These are phyloP conservation scores for Populus hybrid DNA, from an alignment of 441 rosid species.

Conservation along the genomic window DNA sequence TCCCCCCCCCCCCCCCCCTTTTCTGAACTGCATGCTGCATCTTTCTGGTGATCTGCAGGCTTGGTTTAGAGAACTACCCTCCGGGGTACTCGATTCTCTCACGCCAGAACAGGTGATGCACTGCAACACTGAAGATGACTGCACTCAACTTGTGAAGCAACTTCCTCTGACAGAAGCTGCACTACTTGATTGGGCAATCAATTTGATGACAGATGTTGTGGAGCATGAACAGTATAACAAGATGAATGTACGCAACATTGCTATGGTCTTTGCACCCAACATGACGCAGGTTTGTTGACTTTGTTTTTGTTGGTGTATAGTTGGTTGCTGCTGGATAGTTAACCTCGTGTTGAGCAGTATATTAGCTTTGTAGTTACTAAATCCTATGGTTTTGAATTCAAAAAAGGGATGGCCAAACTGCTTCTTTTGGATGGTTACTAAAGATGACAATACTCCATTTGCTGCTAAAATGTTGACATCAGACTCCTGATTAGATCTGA, in stretches of 20 bases:
- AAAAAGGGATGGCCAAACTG: neutral
- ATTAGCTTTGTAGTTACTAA: neutral
- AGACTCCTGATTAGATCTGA: neutral
- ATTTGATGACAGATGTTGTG: conserved; percentile 72
- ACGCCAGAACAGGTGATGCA: conserved; percentile 63
- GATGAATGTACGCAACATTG: conserved; percentile 69
- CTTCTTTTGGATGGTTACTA: neutral
- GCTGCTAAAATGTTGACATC: neutral
- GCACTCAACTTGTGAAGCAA: conserved; percentile 46
- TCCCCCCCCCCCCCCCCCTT: neutral
- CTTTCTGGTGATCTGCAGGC: conserved; percentile 34
- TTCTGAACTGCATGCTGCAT: conserved; percentile 1
- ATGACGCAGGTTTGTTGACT: conserved; percentile 62
- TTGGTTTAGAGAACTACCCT: conserved; percentile 71
- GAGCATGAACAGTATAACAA: conserved; percentile 56
- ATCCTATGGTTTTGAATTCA: neutral
- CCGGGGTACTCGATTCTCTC: conserved; percentile 63
- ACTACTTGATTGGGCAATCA: conserved; percentile 65
- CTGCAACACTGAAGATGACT: conserved; percentile 70
- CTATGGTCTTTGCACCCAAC: conserved; percentile 78
- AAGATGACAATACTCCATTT: neutral
- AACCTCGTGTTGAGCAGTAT: neutral
- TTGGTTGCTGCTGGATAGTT: neutral
- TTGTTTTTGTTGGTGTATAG: neutral
- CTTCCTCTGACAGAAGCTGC: conserved; percentile 61